Percentiles rank a stretch among this genome's conserved stretches.
Evolutionary conservation across 2,329 filamentous ascomycete genomes (phyloP).

Genomic region (Leptodontidium sp.): DNA sequence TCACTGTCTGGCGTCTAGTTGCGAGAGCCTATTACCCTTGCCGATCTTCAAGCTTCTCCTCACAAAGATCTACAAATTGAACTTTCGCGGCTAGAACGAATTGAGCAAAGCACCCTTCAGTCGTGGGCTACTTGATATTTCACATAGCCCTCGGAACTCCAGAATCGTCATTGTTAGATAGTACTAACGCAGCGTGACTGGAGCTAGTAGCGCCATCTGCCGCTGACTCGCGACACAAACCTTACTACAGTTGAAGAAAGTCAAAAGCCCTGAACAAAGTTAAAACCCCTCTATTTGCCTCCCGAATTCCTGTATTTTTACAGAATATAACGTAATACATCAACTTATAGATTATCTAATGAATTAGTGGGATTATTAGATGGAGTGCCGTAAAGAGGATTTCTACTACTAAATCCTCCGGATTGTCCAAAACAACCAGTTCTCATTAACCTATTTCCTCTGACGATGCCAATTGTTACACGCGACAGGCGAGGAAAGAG

Average conservation of each 20-base stretch:
- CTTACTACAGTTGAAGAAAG: neutral
- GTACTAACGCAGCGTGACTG: neutral
- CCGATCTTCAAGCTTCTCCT: neutral
- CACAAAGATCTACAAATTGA: constrained; percentile 2
- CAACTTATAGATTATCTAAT: neutral
- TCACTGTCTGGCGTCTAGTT: neutral
- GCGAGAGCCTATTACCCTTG: neutral
- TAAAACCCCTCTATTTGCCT: neutral
- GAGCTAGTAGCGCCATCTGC: constrained; percentile 1
- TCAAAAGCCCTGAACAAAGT: constrained; percentile 6
- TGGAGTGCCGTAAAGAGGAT: neutral
- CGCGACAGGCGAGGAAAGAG: neutral
- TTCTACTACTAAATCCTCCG: constrained; percentile 1
- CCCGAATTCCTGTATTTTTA: constrained; percentile 1
- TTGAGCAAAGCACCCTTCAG: neutral
- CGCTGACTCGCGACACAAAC: constrained; percentile 1
- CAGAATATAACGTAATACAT: neutral
- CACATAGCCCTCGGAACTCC: constrained; percentile 2
- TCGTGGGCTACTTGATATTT: constrained; percentile 8
- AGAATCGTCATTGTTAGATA: neutral
- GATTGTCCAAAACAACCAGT: neutral
- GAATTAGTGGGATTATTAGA: neutral
- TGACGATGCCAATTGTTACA: neutral
- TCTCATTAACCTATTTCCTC: neutral
- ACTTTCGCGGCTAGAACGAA: neutral